These are phyloP conservation scores for Candolleomyces eurysporus DNA, from an alignment of 768 basidiomycete species.

Conservation along the genomic window DNA sequence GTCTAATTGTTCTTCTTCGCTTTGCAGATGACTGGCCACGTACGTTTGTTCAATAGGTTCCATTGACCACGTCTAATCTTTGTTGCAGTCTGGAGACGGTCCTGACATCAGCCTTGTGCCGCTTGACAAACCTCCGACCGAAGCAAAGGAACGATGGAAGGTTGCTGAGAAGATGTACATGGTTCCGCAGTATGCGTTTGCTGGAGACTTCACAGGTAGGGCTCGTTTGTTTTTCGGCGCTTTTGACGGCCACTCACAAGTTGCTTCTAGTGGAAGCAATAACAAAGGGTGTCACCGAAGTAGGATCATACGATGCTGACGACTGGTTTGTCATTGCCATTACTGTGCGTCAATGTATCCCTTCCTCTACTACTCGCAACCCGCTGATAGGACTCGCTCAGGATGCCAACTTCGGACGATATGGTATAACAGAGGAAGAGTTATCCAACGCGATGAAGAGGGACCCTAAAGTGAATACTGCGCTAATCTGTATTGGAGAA, in stretches of 20 bases:
- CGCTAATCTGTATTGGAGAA: constrained; percentile 67
- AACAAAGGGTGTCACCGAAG: constrained; percentile 57
- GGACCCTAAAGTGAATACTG: constrained; percentile 64
- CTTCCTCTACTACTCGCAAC: background rate
- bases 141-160: constrained; percentile 63
- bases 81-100: constrained; percentile 57
- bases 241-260: constrained; percentile 3
- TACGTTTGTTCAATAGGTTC: constrained; percentile 27
- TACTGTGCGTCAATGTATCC: constrained; percentile 33
- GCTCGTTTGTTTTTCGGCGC: constrained; percentile 5
- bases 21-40: constrained; percentile 61
- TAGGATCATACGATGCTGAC: constrained; percentile 65
- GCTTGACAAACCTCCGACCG: constrained; percentile 44
- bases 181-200: constrained; percentile 66
- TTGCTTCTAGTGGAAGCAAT: constrained; percentile 56
- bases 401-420: constrained; percentile 68
- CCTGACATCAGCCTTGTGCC: constrained; percentile 54
- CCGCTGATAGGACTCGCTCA: constrained; percentile 13
- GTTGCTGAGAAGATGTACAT: constrained; percentile 68
- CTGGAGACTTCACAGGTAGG: constrained; percentile 62
- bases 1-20: background rate
- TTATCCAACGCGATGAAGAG: constrained; percentile 55
- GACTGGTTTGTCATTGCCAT: constrained; percentile 73
- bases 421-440: constrained; percentile 59
- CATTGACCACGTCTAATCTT: background rate